Evolutionary conservation across 768 basidiomycete genomes (phyloP).

Genomic region (Suillus americanus): DNA sequence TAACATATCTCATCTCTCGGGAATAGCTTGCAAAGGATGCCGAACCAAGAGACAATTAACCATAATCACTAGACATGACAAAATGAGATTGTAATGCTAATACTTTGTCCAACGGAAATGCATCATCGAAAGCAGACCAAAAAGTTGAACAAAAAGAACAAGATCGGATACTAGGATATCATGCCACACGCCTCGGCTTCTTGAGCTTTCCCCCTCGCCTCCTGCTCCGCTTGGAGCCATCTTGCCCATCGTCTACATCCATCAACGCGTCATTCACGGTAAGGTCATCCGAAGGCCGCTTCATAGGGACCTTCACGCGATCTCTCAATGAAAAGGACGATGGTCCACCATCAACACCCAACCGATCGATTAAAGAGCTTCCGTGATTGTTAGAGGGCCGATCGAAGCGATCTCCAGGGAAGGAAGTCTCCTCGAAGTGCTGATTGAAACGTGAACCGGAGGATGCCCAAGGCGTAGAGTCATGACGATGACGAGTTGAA

Average conservation of each 20-base stretch:
- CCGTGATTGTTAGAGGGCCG: slow-evolving; percentile 21
- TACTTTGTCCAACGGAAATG: slow-evolving; percentile 6
- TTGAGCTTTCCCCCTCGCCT: slow-evolving; percentile 21
- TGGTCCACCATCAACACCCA: slow-evolving; percentile 26
- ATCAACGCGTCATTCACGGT: slow-evolving; percentile 13
- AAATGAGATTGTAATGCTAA: background rate
- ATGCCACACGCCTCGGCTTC: slow-evolving; percentile 19
- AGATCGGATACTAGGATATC: slow-evolving; percentile 3
- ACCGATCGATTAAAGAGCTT: slow-evolving; percentile 38
- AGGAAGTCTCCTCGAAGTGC: background rate
- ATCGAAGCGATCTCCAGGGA: slow-evolving; percentile 3
- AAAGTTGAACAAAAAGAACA: background rate
- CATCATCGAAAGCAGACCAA: slow-evolving; percentile 1
- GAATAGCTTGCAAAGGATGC: slow-evolving; percentile 14
- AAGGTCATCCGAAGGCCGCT: slow-evolving; percentile 33
- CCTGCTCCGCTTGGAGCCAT: slow-evolving; percentile 24
- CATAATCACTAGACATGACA: slow-evolving; percentile 1
- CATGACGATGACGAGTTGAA: slow-evolving; percentile 5
- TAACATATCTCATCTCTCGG: background rate
- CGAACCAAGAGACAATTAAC: background rate
- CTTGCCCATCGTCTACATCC: slow-evolving; percentile 22
- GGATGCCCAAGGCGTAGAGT: background rate
- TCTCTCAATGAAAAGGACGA: slow-evolving; percentile 29
- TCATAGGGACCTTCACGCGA: slow-evolving; percentile 36
- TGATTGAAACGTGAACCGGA: background rate